phyloP scores from a whole-genome alignment of 2,329 filamentous ascomycete species.

The Hypoxylon sp. region DNA sequence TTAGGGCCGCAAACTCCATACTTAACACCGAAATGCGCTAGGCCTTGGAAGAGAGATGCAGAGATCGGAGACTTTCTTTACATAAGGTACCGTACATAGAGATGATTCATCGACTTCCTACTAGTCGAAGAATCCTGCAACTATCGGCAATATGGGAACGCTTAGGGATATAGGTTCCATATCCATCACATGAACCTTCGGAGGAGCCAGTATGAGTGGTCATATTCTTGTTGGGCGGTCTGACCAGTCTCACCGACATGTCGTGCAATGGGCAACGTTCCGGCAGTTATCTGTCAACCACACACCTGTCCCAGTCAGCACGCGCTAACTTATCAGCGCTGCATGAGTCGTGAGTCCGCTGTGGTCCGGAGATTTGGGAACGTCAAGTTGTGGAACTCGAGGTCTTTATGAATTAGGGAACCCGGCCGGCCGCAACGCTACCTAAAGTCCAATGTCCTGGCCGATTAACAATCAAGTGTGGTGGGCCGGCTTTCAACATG shows the following conservation, averaged over 20 bases:
- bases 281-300: conserved; percentile 19
- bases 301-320: conserved; percentile 14
- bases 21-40: conserved; percentile 31
- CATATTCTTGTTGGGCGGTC: conserved; percentile 38
- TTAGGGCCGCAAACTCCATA: conserved; percentile 34
- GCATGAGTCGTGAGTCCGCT: conserved; percentile 7
- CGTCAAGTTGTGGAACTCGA: conserved; percentile 34
- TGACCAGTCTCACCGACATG: conserved; percentile 38
- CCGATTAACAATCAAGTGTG: conserved; percentile 30
- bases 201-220: conserved; percentile 6
- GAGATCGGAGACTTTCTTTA: conserved; percentile 6
- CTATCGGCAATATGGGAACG: conserved; percentile 2
- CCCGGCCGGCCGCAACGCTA: conserved; percentile 23
- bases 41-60: not conserved
- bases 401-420: conserved; percentile 24
- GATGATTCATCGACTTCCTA: conserved; percentile 15
- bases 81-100: too few relatives aligned
- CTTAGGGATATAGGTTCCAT: not conserved
- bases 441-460: conserved; percentile 15
- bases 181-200: not conserved
- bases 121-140: conserved; percentile 9
- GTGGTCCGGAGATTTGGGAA: conserved; percentile 23
- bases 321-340: conserved; percentile 22
- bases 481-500: conserved; percentile 30
- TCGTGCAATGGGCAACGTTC: conserved; percentile 17